Evolutionary conservation across 495 filamentous ascomycete genomes (phyloP).

Genomic region (Aspergillus kassunensis): DNA sequence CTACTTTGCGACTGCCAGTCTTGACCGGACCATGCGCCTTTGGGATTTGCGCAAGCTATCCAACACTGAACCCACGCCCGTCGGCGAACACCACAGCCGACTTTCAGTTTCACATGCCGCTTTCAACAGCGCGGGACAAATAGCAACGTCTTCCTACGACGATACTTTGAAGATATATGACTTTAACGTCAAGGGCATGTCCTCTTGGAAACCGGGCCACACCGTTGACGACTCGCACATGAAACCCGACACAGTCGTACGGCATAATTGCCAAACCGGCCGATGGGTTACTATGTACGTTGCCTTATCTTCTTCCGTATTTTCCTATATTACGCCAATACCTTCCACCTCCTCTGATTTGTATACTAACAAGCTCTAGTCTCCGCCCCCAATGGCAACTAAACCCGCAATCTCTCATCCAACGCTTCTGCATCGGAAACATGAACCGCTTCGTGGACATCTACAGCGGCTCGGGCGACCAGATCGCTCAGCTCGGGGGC

Average conservation of each 20-base stretch:
- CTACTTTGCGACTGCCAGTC: slow-evolving; percentile 82
- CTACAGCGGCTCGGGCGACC: slow-evolving; percentile 72
- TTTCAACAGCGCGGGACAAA: slow-evolving; percentile 74
- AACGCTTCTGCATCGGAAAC: slow-evolving; percentile 89
- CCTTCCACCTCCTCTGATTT: neutral
- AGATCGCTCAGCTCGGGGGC: slow-evolving; percentile 84
- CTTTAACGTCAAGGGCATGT: slow-evolving; percentile 56
- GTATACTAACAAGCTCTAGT: slow-evolving; percentile 43
- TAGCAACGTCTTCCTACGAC: slow-evolving; percentile 92
- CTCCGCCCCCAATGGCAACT: slow-evolving; percentile 91
- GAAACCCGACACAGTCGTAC: slow-evolving; percentile 62
- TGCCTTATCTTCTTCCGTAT: neutral
- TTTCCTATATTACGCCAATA: neutral
- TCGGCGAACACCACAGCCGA: slow-evolving; percentile 77
- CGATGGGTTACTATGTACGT: slow-evolving; percentile 70
- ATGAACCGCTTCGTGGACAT: slow-evolving; percentile 98
- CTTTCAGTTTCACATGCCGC: slow-evolving; percentile 88
- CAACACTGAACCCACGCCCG: slow-evolving; percentile 54
- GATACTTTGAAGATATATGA: slow-evolving; percentile 91
- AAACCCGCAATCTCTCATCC: slow-evolving; percentile 67
- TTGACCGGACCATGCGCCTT: slow-evolving; percentile 84
- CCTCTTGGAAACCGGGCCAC: slow-evolving; percentile 59
- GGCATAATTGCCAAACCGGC: slow-evolving; percentile 95
- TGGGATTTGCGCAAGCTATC: slow-evolving; percentile 89
- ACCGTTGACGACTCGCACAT: slow-evolving; percentile 58